Conservation (phyloP, 148 eudicot species). For the Rhododendron simsii region DNA sequence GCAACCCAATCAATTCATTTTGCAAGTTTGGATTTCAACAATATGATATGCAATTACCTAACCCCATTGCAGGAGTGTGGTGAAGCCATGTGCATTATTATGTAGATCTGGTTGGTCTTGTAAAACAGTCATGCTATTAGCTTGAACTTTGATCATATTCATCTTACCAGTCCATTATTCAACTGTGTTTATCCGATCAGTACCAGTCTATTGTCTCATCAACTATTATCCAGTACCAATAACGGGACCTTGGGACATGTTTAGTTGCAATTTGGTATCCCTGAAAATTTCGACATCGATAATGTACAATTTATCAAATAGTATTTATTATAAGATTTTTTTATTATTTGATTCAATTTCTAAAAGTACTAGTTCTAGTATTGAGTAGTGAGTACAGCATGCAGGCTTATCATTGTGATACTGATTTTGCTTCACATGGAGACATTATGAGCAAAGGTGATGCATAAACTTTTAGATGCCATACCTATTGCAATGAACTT, state of each 20-base stretch:
- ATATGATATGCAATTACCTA: neutral
- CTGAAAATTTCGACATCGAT: neutral
- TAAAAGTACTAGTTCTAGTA: neutral
- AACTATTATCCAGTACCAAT: neutral
- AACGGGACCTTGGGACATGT: neutral
- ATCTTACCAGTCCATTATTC: neutral
- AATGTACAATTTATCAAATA: too few relatives aligned
- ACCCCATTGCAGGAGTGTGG: neutral
- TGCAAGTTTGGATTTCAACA: neutral
- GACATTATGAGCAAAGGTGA: neutral
- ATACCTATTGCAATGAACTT: neutral
- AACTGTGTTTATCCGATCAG: neutral
- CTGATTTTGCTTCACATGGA: neutral
- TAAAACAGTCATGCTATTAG: neutral
- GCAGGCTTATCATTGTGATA: neutral
- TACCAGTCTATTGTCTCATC: neutral
- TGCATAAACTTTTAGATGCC: neutral
- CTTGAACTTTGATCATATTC: constrained; percentile 2
- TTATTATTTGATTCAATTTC: neutral
- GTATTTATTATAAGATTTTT: too few relatives aligned
- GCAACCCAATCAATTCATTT: neutral
- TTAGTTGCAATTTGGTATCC: neutral
- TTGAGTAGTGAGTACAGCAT: neutral
- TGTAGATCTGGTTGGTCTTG: neutral
- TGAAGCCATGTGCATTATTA: too few relatives aligned